A percentile compares a stretch with the other conserved stretches of the same genome.
Evolutionary conservation across 331 rosid genomes (phyloP).

Genomic region (Quercus lobata): DNA sequence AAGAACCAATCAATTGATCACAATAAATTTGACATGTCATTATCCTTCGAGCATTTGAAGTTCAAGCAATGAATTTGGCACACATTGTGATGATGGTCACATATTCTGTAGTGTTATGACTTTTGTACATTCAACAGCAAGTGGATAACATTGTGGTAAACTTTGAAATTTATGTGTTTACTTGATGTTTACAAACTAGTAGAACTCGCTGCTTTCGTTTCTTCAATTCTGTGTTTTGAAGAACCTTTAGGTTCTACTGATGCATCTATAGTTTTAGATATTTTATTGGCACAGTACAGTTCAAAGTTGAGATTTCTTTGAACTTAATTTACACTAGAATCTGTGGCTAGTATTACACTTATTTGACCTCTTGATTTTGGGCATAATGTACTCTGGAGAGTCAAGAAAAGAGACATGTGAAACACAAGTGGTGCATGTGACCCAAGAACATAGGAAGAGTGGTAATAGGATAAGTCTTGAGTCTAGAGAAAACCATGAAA

Average conservation of each 20-base stretch:
- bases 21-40: background rate
- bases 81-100: background rate
- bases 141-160: background rate
- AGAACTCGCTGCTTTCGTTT: constrained; percentile 9
- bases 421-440: background rate
- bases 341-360: background rate
- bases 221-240: constrained; percentile 3
- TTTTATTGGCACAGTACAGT: background rate
- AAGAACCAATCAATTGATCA: background rate
- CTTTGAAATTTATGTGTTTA: background rate
- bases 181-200: background rate
- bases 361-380: background rate
- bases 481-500: background rate
- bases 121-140: background rate
- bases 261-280: constrained; percentile 13
- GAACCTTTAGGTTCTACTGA: constrained; percentile 10
- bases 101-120: background rate
- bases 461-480: background rate
- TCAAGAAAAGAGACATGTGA: background rate
- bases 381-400: background rate
- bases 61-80: background rate
- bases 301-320: background rate
- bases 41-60: constrained; percentile 5
- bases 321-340: background rate
- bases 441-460: background rate